A percentile compares a stretch with the other conserved stretches of the same genome.
Conservation (phyloP, 2,329 filamentous ascomycete genomes). For the Furcasterigmium sp. region DNA sequence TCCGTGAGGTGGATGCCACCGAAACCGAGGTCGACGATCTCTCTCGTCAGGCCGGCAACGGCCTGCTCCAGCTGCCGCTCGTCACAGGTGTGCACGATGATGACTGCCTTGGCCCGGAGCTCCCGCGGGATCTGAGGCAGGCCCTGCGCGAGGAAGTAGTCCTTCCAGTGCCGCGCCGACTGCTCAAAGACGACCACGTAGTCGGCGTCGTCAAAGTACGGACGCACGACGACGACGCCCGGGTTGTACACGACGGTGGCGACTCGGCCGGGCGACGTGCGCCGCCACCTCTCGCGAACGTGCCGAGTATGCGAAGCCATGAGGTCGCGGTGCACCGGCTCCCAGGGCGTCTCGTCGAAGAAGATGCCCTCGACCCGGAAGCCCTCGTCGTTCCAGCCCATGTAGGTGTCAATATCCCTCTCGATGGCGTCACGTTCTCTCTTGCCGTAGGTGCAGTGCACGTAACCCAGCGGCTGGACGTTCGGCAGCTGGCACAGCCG, state of each 20-base stretch:
- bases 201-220: constrained; percentile 33
- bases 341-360: constrained; percentile 39
- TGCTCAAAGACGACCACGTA: constrained; percentile 39
- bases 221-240: constrained; percentile 32
- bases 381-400: constrained; percentile 30
- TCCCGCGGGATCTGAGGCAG: not conserved
- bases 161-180: not conserved
- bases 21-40: not conserved
- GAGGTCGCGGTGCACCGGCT: constrained; percentile 12
- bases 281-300: constrained; percentile 12
- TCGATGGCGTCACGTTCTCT: constrained; percentile 13
- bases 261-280: not conserved
- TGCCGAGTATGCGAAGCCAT: constrained; percentile 18
- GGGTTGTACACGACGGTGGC: constrained; percentile 35
- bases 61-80: not conserved
- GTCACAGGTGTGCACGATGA: constrained; percentile 1
- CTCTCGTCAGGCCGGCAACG: not conserved
- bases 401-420: constrained; percentile 37
- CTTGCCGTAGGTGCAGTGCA: constrained; percentile 22
- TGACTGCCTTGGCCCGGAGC: constrained; percentile 2
- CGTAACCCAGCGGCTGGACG: constrained; percentile 22
- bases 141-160: constrained; percentile 1
- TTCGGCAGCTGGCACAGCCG: constrained; percentile 16
- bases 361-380: constrained; percentile 41
- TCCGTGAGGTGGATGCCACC: constrained; percentile 1